Conservation (phyloP, 2,329 filamentous ascomycete species). For the Westerdykella ornata region DNA sequence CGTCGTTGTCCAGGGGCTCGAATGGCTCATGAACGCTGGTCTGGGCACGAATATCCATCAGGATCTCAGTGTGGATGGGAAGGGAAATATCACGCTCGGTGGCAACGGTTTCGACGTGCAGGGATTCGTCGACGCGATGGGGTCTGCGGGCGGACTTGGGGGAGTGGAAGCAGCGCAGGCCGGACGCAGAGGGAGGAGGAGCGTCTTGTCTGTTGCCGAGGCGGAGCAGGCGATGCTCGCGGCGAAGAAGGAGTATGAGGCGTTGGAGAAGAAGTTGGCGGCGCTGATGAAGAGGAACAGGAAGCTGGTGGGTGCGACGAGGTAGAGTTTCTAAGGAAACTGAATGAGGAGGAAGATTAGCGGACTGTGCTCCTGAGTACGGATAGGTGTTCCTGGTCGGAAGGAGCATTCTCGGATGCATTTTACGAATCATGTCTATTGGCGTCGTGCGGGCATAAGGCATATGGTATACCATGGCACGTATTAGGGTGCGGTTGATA, state of each 20-base stretch:
- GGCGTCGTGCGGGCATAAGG: too few species aligned
- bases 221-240: conserved; percentile 31
- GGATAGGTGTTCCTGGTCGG: too few species aligned
- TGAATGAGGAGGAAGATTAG: conserved; percentile 41
- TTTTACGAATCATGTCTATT: too few species aligned
- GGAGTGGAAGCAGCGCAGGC: conserved; percentile 2
- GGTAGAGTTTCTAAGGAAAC: too few species aligned
- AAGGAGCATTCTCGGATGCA: too few species aligned
- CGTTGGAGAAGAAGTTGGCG: conserved; percentile 32
- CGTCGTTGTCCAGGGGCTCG: conserved; percentile 31
- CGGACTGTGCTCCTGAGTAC: conserved; percentile 38
- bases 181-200: conserved; percentile 15
- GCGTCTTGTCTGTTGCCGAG: conserved; percentile 31
- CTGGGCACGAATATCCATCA: conserved; percentile 13
- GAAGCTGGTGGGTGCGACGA: conserved; percentile 16
- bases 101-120: background rate
- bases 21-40: conserved; percentile 31
- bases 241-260: conserved; percentile 33
- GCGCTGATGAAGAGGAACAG: conserved; percentile 35
- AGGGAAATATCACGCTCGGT: conserved; percentile 17
- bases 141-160: conserved; percentile 12
- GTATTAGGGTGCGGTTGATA: too few species aligned
- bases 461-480: too few species aligned
- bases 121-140: conserved; percentile 13
- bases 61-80: conserved; percentile 18